Percentiles rank a stretch among this genome's conserved stretches.
phyloP scores from a whole-genome alignment of 2,329 filamentous ascomycete genomes.

The Hymenoscyphus occultus region DNA sequence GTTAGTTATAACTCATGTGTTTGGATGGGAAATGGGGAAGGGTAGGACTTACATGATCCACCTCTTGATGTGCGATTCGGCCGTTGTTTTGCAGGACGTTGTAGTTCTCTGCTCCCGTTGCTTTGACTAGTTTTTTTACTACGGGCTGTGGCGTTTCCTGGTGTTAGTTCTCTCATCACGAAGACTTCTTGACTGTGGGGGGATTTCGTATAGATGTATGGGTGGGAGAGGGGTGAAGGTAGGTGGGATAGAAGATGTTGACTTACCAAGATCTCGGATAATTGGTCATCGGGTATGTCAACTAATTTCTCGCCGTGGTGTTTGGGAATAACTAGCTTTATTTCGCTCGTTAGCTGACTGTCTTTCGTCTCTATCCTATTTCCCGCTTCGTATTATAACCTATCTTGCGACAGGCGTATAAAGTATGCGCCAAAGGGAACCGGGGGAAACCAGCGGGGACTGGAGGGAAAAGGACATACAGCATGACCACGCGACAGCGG shows the following conservation, averaged over 20 bases:
- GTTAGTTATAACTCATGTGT: no score
- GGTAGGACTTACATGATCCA: slow-evolving; percentile 71
- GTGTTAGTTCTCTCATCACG: neutral
- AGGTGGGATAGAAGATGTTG: neutral
- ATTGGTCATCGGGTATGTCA: slow-evolving; percentile 87
- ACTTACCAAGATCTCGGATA: slow-evolving; percentile 75
- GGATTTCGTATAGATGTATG: neutral
- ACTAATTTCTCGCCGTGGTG: slow-evolving; percentile 86
- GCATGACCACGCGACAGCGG: slow-evolving; percentile 86
- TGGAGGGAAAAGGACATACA: slow-evolving; percentile 51
- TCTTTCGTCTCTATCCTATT: neutral
- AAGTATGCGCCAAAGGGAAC: no score
- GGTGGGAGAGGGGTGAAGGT: neutral
- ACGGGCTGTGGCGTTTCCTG: slow-evolving; percentile 54
- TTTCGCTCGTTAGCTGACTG: neutral
- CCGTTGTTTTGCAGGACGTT: slow-evolving; percentile 98
- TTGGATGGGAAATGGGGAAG: neutral
- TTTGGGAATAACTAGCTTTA: slow-evolving; percentile 88
- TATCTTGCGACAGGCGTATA: no score
- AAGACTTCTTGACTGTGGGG: no score
- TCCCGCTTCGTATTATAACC: neutral
- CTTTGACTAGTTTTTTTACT: slow-evolving; percentile 80
- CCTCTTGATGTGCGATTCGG: slow-evolving; percentile 82
- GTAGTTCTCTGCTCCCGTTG: slow-evolving; percentile 75
- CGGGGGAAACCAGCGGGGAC: neutral